These are phyloP conservation scores for Agaricus sinodeliciosus DNA, from an alignment of 768 basidiomycete species.

Conservation along the genomic window DNA sequence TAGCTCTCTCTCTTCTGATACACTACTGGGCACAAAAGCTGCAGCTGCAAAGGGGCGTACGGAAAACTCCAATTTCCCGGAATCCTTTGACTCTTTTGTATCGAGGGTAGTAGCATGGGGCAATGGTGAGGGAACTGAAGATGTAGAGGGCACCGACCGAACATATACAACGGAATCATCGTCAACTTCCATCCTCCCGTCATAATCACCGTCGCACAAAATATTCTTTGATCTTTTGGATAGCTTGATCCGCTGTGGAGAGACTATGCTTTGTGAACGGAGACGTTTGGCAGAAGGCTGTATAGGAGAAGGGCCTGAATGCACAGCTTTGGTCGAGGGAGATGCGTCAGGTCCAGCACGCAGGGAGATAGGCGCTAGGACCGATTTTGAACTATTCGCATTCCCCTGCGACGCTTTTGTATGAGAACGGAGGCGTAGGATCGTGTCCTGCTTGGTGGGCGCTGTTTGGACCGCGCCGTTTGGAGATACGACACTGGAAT, in stretches of 20 bases:
- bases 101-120: slow-evolving; percentile 12
- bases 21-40: slow-evolving; percentile 53
- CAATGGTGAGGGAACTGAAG: slow-evolving; percentile 1
- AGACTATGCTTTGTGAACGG: slow-evolving; percentile 6
- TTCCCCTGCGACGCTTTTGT: neutral
- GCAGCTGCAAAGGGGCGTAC: slow-evolving; percentile 19
- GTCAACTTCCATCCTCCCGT: slow-evolving; percentile 6
- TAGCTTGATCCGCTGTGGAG: neutral
- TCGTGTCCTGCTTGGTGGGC: slow-evolving; percentile 2
- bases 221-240: neutral
- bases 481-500: neutral
- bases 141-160: neutral
- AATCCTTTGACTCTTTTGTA: slow-evolving; percentile 25
- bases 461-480: neutral
- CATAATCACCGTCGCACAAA: neutral
- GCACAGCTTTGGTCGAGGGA: neutral
- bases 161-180: neutral
- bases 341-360: neutral
- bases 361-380: neutral
- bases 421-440: neutral
- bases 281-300: slow-evolving; percentile 7
- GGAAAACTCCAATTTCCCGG: slow-evolving; percentile 28
- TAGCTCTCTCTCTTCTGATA: slow-evolving; percentile 61
- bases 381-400: neutral
- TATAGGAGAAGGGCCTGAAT: neutral